phyloP scores from a whole-genome alignment of 805 yeast species.

The Saccharomyces kudriavzevii region DNA sequence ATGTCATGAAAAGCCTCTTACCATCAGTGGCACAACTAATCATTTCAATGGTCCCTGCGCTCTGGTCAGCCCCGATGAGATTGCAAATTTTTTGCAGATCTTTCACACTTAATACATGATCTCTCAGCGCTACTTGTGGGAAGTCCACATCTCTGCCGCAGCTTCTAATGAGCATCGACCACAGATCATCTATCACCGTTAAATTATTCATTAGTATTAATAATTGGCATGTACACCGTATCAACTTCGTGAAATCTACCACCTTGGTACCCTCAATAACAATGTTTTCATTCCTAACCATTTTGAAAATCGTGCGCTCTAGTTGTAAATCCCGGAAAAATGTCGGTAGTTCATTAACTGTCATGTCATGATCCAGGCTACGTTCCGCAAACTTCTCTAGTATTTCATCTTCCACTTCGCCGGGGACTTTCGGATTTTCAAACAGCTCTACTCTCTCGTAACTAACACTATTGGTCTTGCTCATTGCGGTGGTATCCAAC shows the following conservation, averaged over 20 bases:
- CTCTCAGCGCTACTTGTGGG: slow-evolving; percentile 15
- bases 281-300: slow-evolving; percentile 26
- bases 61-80: slow-evolving; percentile 29
- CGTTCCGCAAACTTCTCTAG: slow-evolving; percentile 36
- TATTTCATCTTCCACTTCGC: slow-evolving; percentile 37
- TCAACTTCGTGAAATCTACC: slow-evolving; percentile 41
- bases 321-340: slow-evolving; percentile 29
- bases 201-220: slow-evolving; percentile 35
- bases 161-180: slow-evolving; percentile 33
- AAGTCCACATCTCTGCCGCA: slow-evolving; percentile 18
- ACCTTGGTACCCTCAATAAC: slow-evolving; percentile 36
- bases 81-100: slow-evolving; percentile 32
- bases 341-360: slow-evolving; percentile 20
- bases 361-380: slow-evolving; percentile 38
- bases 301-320: slow-evolving; percentile 25
- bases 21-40: slow-evolving; percentile 37
- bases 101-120: slow-evolving; percentile 29
- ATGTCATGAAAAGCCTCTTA: slow-evolving; percentile 30
- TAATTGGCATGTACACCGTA: slow-evolving; percentile 35
- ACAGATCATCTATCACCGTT: slow-evolving; percentile 31
- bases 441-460: slow-evolving; percentile 26
- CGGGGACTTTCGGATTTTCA: slow-evolving; percentile 31
- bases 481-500: not conserved
- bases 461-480: slow-evolving; percentile 3
- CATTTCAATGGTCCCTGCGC: slow-evolving; percentile 37